phyloP scores from a whole-genome alignment of 2,329 filamentous ascomycete genomes.

The Pseudogymnoascus sp. region DNA sequence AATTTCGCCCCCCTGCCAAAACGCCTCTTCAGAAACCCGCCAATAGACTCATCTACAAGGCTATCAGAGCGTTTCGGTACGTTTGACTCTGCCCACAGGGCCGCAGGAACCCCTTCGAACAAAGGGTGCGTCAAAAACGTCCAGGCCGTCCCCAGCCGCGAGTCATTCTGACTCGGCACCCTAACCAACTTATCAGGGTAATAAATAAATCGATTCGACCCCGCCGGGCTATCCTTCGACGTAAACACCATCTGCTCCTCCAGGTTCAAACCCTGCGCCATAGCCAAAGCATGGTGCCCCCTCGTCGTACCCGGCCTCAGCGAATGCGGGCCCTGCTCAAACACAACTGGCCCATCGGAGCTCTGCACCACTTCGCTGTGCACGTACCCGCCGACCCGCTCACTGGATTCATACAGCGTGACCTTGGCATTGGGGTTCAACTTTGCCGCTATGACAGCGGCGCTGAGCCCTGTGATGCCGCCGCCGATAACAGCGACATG shows the following conservation, averaged over 20 bases:
- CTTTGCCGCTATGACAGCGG: slow-evolving; percentile 68
- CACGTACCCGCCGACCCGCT: slow-evolving; percentile 77
- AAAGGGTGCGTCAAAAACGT: slow-evolving; percentile 46
- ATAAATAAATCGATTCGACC: slow-evolving; percentile 71
- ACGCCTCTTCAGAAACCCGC: slow-evolving; percentile 52
- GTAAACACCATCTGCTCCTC: slow-evolving; percentile 49
- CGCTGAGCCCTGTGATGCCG: slow-evolving; percentile 73
- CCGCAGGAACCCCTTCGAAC: slow-evolving; percentile 37
- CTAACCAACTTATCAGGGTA: slow-evolving; percentile 75
- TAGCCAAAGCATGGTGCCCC: slow-evolving; percentile 21
- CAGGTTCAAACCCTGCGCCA: slow-evolving; percentile 44
- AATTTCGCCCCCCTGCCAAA: slow-evolving; percentile 42
- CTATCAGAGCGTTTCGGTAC: slow-evolving; percentile 30
- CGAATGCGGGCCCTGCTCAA: slow-evolving; percentile 73
- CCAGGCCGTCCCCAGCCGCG: slow-evolving; percentile 27
- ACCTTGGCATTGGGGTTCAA: slow-evolving; percentile 62
- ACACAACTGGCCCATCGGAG: slow-evolving; percentile 55
- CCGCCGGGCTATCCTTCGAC: slow-evolving; percentile 41
- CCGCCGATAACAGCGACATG: slow-evolving; percentile 65
- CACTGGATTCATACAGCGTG: slow-evolving; percentile 69
- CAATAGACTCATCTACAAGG: slow-evolving; percentile 61
- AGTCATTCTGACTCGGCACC: slow-evolving; percentile 41
- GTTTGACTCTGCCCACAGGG: slow-evolving; percentile 27
- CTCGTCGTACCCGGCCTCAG: slow-evolving; percentile 21
- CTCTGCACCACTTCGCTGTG: slow-evolving; percentile 57